phyloP scores from a whole-genome alignment of 768 basidiomycete species.

The Aureoboletus auriporus region DNA sequence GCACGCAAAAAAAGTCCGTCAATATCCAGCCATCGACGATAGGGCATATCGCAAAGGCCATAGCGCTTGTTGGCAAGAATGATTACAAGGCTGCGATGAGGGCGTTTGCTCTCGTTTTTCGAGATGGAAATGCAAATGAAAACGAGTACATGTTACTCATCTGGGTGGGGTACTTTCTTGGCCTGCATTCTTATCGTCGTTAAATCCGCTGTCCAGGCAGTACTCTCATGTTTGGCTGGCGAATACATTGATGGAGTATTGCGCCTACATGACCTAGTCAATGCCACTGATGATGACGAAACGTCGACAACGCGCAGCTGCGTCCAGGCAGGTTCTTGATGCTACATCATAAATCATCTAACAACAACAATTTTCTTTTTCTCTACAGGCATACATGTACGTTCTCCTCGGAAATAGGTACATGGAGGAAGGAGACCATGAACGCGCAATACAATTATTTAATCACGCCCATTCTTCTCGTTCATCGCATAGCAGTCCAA shows the following conservation, averaged over 20 bases:
- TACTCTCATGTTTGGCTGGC: constrained; percentile 2
- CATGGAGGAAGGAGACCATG: constrained; percentile 1
- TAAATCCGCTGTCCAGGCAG: background rate
- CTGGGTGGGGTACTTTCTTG: background rate
- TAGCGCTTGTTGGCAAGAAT: background rate
- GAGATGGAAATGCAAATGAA: constrained; percentile 2
- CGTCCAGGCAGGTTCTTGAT: background rate
- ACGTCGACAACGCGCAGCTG: background rate
- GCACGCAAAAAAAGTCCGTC: background rate
- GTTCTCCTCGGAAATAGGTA: constrained; percentile 3
- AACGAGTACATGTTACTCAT: constrained; percentile 2
- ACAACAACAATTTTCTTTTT: background rate
- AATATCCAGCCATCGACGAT: constrained; percentile 3
- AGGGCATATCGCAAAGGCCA: constrained; percentile 5
- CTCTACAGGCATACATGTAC: constrained; percentile 6
- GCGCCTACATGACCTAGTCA: background rate
- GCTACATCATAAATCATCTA: background rate
- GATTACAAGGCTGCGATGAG: constrained; percentile 2
- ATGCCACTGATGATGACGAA: background rate
- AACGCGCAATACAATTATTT: constrained; percentile 1
- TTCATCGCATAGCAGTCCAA: background rate
- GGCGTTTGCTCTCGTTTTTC: constrained; percentile 5
- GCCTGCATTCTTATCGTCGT: background rate
- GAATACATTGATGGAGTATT: background rate
- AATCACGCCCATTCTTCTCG: background rate